A percentile compares a stretch with the other conserved stretches of the same genome.
phyloP scores from a whole-genome alignment of 2,329 filamentous ascomycete genomes.

The Talaromyces sp. region DNA sequence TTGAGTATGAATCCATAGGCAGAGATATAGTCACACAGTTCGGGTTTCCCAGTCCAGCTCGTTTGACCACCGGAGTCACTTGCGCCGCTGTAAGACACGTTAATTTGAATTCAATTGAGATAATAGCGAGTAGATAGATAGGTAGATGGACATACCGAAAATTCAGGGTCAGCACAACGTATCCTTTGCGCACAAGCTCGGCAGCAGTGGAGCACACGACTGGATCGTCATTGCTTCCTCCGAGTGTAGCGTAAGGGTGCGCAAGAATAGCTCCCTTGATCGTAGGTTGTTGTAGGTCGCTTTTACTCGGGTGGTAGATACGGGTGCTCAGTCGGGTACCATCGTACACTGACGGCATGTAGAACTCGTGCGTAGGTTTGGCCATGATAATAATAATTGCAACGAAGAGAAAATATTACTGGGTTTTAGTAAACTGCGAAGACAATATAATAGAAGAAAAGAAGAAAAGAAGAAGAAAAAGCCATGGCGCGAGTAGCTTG shows the following conservation, averaged over 20 bases:
- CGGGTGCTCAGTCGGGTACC: conserved; percentile 72
- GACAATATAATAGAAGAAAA: not conserved
- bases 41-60: conserved; percentile 80
- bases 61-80: conserved; percentile 69
- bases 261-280: conserved; percentile 63
- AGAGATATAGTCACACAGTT: conserved; percentile 76
- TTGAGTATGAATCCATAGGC: conserved; percentile 74
- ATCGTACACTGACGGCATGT: conserved; percentile 81
- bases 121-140: not conserved
- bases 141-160: conserved; percentile 60
- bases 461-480: not conserved
- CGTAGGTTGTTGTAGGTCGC: conserved; percentile 17
- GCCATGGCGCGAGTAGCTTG: not conserved
- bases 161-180: conserved; percentile 82
- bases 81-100: conserved; percentile 59
- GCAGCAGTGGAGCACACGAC: conserved; percentile 64
- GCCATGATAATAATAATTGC: not conserved
- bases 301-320: conserved; percentile 58
- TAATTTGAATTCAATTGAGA: not conserved
- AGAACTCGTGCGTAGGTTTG: conserved; percentile 54
- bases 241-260: conserved; percentile 86
- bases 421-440: not conserved
- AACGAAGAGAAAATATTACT: not conserved
- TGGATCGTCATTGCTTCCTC: conserved; percentile 78
- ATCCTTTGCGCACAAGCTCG: conserved; percentile 65